phyloP scores from a whole-genome alignment of 148 eudicot genomes.

The Fagopyrum tataricum region DNA sequence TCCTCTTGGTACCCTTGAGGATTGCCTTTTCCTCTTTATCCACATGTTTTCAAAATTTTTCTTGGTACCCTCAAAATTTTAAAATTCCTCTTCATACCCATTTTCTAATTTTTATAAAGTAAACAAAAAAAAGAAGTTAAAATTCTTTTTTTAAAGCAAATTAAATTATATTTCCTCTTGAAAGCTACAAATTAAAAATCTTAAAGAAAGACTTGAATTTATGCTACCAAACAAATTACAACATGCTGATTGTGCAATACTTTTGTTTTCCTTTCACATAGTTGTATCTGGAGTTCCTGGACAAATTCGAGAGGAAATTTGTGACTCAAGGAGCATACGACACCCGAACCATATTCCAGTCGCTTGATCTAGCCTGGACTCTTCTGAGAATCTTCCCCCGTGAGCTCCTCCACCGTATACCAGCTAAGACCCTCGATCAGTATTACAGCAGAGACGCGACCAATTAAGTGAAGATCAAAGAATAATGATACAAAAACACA shows the following conservation, averaged over 20 bases:
- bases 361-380: slow-evolving; percentile 84
- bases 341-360: slow-evolving; percentile 77
- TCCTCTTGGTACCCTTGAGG: too few relatives aligned
- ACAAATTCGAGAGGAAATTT: slow-evolving; percentile 79
- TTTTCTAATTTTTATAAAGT: too few relatives aligned
- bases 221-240: background rate
- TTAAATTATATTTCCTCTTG: too few relatives aligned
- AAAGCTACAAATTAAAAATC: background rate
- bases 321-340: slow-evolving; percentile 84
- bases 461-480: slow-evolving; percentile 16
- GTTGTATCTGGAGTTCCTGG: slow-evolving; percentile 76
- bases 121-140: too few relatives aligned
- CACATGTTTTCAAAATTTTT: too few relatives aligned
- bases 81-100: too few relatives aligned
- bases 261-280: slow-evolving; percentile 17
- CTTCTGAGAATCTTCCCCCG: slow-evolving; percentile 75
- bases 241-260: background rate
- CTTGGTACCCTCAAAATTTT: too few relatives aligned
- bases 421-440: slow-evolving; percentile 72
- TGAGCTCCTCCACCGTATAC: slow-evolving; percentile 84
- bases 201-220: background rate
- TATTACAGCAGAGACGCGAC: slow-evolving; percentile 63
- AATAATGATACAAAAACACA: background rate
- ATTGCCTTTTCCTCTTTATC: too few relatives aligned
- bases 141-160: too few relatives aligned